Conservation (phyloP, 495 filamentous ascomycete species). For the Pseudoneurospora amorphoporcata region DNA sequence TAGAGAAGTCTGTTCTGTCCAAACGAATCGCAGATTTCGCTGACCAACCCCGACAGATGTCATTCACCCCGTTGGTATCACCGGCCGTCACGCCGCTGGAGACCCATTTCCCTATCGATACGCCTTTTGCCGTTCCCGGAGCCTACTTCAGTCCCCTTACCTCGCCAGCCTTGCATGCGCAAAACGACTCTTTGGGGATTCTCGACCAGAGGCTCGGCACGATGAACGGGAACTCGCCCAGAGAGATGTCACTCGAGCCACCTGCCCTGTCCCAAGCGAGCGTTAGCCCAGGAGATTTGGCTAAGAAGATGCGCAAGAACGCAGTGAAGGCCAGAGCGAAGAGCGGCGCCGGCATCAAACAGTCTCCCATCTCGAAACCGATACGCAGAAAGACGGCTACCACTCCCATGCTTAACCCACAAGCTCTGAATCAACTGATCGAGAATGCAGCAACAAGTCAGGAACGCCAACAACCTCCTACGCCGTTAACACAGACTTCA, state of each 20-base stretch:
- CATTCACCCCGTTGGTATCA: constrained; percentile 90
- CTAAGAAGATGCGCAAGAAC: constrained; percentile 39
- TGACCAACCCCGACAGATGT: constrained; percentile 47
- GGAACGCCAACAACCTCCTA: constrained; percentile 8
- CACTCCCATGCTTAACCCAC: constrained; percentile 45
- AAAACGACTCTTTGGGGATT: constrained; percentile 42
- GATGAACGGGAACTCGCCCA: constrained; percentile 32
- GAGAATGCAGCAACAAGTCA: constrained; percentile 15
- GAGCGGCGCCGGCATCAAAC: constrained; percentile 45
- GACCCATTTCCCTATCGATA: constrained; percentile 63
- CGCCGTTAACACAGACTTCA: constrained; percentile 19
- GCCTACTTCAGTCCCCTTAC: constrained; percentile 91
- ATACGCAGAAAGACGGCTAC: constrained; percentile 52
- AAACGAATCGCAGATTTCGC: constrained; percentile 2
- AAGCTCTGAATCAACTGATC: constrained; percentile 43
- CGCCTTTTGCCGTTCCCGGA: constrained; percentile 73
- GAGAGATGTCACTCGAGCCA: constrained; percentile 34
- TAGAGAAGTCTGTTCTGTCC: constrained; percentile 2
- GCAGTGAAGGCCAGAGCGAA: constrained; percentile 31
- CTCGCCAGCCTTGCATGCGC: constrained; percentile 81
- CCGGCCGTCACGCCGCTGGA: constrained; percentile 91
- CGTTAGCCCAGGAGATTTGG: constrained; percentile 24
- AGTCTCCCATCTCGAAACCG: constrained; percentile 81
- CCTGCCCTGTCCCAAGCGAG: constrained; percentile 21
- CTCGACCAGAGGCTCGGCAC: constrained; percentile 32